Evolutionary conservation across 345 rosid genomes (phyloP).

Genomic region (Toxicodendron radicans): DNA sequence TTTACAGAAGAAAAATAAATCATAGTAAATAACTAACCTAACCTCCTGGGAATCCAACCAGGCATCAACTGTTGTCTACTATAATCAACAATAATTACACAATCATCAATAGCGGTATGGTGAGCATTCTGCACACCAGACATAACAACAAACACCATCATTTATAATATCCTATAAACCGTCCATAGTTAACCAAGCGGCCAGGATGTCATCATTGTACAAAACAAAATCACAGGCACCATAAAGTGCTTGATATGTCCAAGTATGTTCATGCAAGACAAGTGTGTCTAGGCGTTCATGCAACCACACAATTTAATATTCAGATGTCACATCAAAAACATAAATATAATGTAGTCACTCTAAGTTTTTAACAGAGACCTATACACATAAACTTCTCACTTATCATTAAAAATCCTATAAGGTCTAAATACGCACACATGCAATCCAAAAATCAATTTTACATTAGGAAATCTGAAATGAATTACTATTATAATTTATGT

Average conservation of each 20-base stretch:
- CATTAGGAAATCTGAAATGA: background rate
- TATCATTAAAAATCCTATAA: background rate
- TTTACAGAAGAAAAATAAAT: background rate
- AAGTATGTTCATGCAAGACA: background rate
- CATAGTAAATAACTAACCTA: slow-evolving; percentile 50
- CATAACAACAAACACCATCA: slow-evolving; percentile 4
- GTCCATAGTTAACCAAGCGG: background rate
- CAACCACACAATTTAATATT: background rate
- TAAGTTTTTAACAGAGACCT: background rate
- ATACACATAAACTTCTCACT: background rate
- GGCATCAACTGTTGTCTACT: slow-evolving; percentile 85
- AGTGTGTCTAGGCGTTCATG: background rate
- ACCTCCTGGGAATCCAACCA: slow-evolving; percentile 99
- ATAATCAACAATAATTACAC: slow-evolving; percentile 85
- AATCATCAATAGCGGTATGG: slow-evolving; percentile 69
- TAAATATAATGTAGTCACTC: background rate
- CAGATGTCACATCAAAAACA: background rate
- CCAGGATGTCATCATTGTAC: background rate
- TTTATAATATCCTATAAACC: background rate
- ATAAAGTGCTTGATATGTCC: background rate
- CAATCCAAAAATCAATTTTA: background rate
- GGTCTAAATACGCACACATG: background rate
- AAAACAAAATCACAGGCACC: background rate
- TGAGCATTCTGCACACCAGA: slow-evolving; percentile 65
- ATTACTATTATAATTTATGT: background rate